Conservation (phyloP, 371 early-diverging fungal species). For the Apophysomyces trapeziformis region DNA sequence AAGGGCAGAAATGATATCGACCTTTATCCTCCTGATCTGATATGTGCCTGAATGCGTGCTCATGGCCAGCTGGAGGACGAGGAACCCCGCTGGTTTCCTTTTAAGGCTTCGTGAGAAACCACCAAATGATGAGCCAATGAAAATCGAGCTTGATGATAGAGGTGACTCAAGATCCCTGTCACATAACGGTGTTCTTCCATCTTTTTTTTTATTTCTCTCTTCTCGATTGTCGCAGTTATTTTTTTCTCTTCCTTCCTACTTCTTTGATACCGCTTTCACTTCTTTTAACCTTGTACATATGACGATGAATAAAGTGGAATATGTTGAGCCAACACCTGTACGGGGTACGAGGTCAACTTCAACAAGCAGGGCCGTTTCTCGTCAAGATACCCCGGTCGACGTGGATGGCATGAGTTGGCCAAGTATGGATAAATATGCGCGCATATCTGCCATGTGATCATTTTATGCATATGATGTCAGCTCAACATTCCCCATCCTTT, state of each 20-base stretch:
- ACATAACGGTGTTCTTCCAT: neutral
- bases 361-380: neutral
- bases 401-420: slow-evolving; percentile 58
- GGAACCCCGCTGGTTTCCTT: slow-evolving; percentile 1
- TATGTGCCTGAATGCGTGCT: slow-evolving; percentile 4
- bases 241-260: slow-evolving; percentile 14
- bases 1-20: slow-evolving; percentile 5
- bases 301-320: slow-evolving; percentile 1
- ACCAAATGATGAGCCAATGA: slow-evolving; percentile 1
- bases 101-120: slow-evolving; percentile 12
- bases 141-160: too few relatives aligned
- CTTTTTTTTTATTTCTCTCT: slow-evolving; percentile 5
- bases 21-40: slow-evolving; percentile 9
- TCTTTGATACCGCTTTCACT: slow-evolving; percentile 2
- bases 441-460: slow-evolving; percentile 1
- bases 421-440: slow-evolving; percentile 34
- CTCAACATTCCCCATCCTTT: neutral
- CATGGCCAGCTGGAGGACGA: neutral
- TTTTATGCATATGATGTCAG: neutral
- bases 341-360: neutral
- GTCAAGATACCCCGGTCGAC: slow-evolving; percentile 43
- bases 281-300: neutral
- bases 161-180: slow-evolving; percentile 14
- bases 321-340: slow-evolving; percentile 8
- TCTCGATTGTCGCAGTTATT: slow-evolving; percentile 16